Evolutionary conservation across 106 monocot species (phyloP).

Genomic region (Phalaenopsis aphrodite): DNA sequence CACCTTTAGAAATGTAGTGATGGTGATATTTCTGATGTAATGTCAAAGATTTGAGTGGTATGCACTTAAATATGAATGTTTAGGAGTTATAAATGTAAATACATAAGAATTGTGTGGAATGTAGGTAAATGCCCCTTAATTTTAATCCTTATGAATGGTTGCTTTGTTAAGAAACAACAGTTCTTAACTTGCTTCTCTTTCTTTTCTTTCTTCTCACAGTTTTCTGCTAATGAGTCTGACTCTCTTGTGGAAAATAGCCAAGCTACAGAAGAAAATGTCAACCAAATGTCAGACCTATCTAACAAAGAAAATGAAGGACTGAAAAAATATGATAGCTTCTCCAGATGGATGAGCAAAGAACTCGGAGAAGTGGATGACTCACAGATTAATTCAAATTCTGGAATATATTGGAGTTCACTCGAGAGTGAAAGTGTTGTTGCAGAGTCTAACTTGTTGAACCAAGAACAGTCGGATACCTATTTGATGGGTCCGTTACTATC

Average conservation of each 20-base stretch:
- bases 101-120: too few relatives aligned
- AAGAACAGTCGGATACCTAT: constrained; percentile 41
- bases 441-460: constrained; percentile 36
- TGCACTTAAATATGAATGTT: too few relatives aligned
- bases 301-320: constrained; percentile 51
- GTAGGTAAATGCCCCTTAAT: too few relatives aligned
- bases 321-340: constrained; percentile 91
- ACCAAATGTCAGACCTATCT: constrained; percentile 24
- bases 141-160: neutral
- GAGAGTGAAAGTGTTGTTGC: constrained; percentile 56
- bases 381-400: constrained; percentile 46
- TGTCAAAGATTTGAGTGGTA: too few relatives aligned
- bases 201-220: neutral
- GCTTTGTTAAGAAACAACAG: neutral
- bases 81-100: too few relatives aligned
- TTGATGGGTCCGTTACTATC: constrained; percentile 63
- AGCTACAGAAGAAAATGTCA: neutral
- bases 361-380: constrained; percentile 69
- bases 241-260: constrained; percentile 1
- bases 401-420: constrained; percentile 46
- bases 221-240: neutral
- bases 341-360: constrained; percentile 93
- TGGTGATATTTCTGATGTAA: too few relatives aligned
- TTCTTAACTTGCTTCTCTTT: neutral
- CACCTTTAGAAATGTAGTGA: too few relatives aligned